These are phyloP conservation scores for Cyanidioschyzon merolae DNA, from an alignment of 23 red algal species.

Conservation along the genomic window DNA sequence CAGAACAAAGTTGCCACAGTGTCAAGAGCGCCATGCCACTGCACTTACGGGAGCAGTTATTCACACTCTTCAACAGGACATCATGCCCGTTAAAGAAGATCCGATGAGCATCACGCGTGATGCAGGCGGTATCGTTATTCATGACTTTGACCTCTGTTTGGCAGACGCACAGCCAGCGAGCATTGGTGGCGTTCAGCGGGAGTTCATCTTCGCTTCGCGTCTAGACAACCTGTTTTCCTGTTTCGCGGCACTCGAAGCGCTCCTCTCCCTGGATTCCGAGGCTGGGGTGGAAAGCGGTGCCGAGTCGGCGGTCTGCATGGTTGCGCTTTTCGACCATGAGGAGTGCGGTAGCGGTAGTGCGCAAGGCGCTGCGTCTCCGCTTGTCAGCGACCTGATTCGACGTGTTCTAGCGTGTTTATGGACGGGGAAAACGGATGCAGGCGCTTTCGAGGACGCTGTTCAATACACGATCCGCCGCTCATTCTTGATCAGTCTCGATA, in stretches of 20 bases:
- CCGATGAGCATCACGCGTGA: background rate
- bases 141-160: constrained; percentile 55
- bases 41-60: constrained; percentile 32
- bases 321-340: constrained; percentile 73
- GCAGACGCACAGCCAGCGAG: constrained; percentile 49
- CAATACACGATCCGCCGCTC: constrained; percentile 4
- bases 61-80: constrained; percentile 13
- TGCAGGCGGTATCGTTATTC: constrained; percentile 15
- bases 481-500: constrained; percentile 60
- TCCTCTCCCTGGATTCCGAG: background rate
- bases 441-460: background rate
- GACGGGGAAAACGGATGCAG: background rate
- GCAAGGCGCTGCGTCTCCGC: constrained; percentile 50
- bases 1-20: background rate
- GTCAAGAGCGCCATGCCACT: constrained; percentile 30
- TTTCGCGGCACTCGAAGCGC: constrained; percentile 41
- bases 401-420: constrained; percentile 27
- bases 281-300: background rate
- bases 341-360: constrained; percentile 51
- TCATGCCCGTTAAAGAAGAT: too few relatives aligned
- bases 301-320: constrained; percentile 22
- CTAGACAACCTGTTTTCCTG: constrained; percentile 55
- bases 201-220: constrained; percentile 65
- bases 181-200: constrained; percentile 44
- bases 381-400: constrained; percentile 25